Evolutionary conservation across 495 filamentous ascomycete species (phyloP), one percentile per base, ranked within the genome.

Genomic region (Letharia lupina): DNA sequence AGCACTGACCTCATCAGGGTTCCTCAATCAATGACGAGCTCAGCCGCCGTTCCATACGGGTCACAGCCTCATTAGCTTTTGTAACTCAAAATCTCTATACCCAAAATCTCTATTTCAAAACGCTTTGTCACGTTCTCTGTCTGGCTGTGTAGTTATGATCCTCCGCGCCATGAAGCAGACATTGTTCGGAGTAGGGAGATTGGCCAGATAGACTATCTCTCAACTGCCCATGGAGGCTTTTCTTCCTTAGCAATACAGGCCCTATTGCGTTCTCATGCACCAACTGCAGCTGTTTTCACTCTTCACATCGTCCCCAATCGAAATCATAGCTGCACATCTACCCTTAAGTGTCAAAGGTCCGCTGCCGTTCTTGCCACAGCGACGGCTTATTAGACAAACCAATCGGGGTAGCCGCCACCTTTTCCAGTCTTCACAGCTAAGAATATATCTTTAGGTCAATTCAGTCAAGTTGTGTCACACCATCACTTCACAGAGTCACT

Each of bases 11-110:
- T 57, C 15, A 37, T 56, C 54, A 57, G 54, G 33, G 0, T 37
- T 57, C 39, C 54, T 57, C 54, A 33, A 35, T 12, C 54, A 37
- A 57, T n/a, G 54, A 37, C 54, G 54, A 57, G 54, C 54, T 57
- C 54, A 37, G 39, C 15, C 6, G 15, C 54, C 15, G 4, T 20
- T 37, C 54, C 15, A 57, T 56, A 56, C 33, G 3, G 16, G 28
- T 37, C 33, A 57, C 31, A 57, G 54, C 6, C 33, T 6, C 0
- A 37, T 57, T 12, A 57, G 37, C 54, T 9, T 35, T 16, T 33
- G 54, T 37, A 37, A 35, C 1, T 1, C 7, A 5, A 3, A 37
- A 37, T 18, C 16, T 18, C 31, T 56, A 15, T 28, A 28, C 13
- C 31, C 48, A 23, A 52, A 11, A 52, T 33, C 9, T 54, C 10